These are phyloP conservation scores for Vitellaria paradoxa DNA, from an alignment of 179 eudicot species.

Conservation along the genomic window DNA sequence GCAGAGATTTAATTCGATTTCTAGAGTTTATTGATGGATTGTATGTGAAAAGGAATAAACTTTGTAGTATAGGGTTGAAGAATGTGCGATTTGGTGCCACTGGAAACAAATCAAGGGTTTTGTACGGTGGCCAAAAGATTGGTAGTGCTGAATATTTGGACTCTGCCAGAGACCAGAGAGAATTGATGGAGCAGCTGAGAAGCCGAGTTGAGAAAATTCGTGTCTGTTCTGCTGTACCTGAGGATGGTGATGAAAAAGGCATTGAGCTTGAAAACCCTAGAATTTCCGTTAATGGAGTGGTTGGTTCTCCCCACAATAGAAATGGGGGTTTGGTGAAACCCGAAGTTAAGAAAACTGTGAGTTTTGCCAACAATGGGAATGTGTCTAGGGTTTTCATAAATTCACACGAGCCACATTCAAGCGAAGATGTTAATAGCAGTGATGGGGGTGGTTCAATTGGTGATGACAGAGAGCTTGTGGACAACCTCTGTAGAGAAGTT, in stretches of 20 bases:
- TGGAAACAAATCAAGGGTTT: conserved; percentile 28
- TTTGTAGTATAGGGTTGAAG: conserved; percentile 30
- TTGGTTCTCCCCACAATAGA: conserved; percentile 16
- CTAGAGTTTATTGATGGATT: conserved; percentile 48
- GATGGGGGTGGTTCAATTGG: conserved; percentile 17
- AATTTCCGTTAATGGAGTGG: conserved; percentile 12
- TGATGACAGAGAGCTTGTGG: conserved; percentile 8
- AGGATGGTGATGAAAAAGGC: conserved; percentile 35
- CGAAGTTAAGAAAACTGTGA: conserved; percentile 51
- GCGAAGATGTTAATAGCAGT: conserved; percentile 16
- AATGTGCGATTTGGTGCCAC: conserved; percentile 21
- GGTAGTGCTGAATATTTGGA: conserved; percentile 13
- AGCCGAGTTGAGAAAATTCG: conserved; percentile 40
- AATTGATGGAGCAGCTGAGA: conserved; percentile 31
- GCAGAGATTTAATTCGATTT: conserved; percentile 50
- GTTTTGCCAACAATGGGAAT: conserved; percentile 63
- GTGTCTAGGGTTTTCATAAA: conserved; percentile 29
- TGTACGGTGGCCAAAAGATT: conserved; percentile 13
- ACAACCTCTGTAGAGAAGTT: conserved; percentile 27
- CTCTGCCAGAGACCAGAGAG: conserved; percentile 29
- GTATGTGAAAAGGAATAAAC: conserved; percentile 29
- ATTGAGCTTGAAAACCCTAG: conserved; percentile 18
- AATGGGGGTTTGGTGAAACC: conserved; percentile 23
- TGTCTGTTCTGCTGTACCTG: conserved; percentile 29
- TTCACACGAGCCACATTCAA: conserved; percentile 20